Percentiles rank a stretch among this genome's conserved stretches.
These are phyloP conservation scores for Uronychia setigera DNA, from an alignment of 73 alveolate species.

Conservation along the genomic window DNA sequence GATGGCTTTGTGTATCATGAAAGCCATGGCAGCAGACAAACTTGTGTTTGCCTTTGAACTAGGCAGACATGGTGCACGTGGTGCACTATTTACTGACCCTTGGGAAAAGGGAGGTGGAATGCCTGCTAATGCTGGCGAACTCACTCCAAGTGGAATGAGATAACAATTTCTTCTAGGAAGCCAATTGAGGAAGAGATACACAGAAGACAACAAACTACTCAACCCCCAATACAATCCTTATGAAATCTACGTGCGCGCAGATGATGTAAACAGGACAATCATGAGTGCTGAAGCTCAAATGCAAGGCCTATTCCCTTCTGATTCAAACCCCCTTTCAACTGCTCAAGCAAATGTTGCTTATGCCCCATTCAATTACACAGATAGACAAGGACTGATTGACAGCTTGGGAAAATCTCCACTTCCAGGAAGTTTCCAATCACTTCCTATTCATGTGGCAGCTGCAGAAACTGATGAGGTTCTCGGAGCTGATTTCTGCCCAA, in stretches of 20 bases:
- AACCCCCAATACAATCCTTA: slow-evolving; percentile 33
- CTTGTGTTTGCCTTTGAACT: slow-evolving; percentile 10
- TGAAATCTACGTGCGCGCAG: slow-evolving; percentile 59
- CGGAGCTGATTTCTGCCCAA: neutral
- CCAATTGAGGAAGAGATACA: slow-evolving; percentile 64
- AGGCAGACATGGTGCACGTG: slow-evolving; percentile 52
- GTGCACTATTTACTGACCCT: slow-evolving; percentile 6
- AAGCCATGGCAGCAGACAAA: slow-evolving; percentile 25
- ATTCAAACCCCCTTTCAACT: neutral
- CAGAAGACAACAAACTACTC: slow-evolving; percentile 34
- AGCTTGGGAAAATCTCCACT: neutral
- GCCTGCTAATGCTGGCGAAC: slow-evolving; percentile 53
- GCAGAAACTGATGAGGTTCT: neutral
- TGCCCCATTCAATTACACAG: neutral
- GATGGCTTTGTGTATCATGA: no score
- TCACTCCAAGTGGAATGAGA: slow-evolving; percentile 73
- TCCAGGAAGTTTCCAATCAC: neutral
- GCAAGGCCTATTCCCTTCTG: slow-evolving; percentile 20
- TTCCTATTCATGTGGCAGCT: slow-evolving; percentile 3
- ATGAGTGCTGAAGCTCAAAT: slow-evolving; percentile 68
- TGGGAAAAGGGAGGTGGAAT: neutral
- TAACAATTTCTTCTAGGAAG: slow-evolving; percentile 71
- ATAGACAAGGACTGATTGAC: neutral
- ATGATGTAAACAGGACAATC: slow-evolving; percentile 76
- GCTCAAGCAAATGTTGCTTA: neutral